Percentiles rank a stretch among this genome's conserved stretches.
phyloP scores from a whole-genome alignment of 805 yeast genomes.

The Candida railenensis region DNA sequence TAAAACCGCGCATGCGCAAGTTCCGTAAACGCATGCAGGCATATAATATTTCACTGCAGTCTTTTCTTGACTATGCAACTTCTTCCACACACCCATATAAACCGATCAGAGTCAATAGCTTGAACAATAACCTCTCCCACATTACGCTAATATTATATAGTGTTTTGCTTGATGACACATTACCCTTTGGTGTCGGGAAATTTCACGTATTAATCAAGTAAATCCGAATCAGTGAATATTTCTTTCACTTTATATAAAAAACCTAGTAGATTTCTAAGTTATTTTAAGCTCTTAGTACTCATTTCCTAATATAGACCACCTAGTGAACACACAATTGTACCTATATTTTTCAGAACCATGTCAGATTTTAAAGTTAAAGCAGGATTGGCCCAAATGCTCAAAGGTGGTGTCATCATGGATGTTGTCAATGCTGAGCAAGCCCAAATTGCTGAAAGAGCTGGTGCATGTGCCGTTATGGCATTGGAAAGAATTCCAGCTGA shows the following conservation, averaged over 20 bases:
- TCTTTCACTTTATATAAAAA: background rate
- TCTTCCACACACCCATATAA: background rate
- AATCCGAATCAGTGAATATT: too few relatives aligned
- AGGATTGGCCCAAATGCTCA: slow-evolving; percentile 84
- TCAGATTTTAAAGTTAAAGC: slow-evolving; percentile 57
- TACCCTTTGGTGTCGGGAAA: background rate
- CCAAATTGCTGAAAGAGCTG: slow-evolving; percentile 73
- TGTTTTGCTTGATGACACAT: background rate
- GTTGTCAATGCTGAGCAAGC: slow-evolving; percentile 84
- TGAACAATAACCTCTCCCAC: background rate
- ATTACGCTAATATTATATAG: background rate
- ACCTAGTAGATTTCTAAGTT: too few relatives aligned
- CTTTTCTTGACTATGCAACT: too few relatives aligned
- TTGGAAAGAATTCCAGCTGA: slow-evolving; percentile 83
- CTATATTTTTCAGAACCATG: too few relatives aligned
- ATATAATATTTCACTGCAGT: background rate
- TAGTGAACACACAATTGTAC: too few relatives aligned
- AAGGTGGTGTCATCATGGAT: slow-evolving; percentile 74
- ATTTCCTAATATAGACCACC: too few relatives aligned
- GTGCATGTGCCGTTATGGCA: slow-evolving; percentile 91
- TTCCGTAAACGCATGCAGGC: background rate
- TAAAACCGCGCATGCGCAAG: background rate
- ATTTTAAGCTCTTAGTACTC: too few relatives aligned
- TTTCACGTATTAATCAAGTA: background rate
- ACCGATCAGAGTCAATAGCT: background rate